Percentiles rank a stretch among this genome's conserved stretches.
Evolutionary conservation across 371 early-diverging fungal species (phyloP).

Genomic region (Apophysomyces elegans): DNA sequence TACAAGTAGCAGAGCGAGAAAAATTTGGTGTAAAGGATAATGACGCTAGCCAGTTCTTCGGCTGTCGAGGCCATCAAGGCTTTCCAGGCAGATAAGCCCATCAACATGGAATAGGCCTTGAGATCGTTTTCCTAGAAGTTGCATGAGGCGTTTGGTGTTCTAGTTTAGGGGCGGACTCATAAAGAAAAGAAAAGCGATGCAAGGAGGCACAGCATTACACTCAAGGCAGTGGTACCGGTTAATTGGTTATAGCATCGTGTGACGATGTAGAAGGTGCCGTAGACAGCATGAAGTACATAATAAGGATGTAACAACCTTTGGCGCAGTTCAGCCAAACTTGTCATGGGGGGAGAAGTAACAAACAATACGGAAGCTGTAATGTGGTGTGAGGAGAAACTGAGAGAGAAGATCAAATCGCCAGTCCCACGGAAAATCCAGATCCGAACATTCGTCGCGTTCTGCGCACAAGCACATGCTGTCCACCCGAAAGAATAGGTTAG

Average conservation of each 20-base stretch:
- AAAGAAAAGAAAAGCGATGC: not conserved
- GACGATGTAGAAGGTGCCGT: constrained; percentile 31
- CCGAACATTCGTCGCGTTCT: no score
- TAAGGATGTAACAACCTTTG: constrained; percentile 58
- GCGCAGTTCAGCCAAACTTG: constrained; percentile 41
- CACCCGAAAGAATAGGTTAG: no score
- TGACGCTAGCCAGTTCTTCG: constrained; percentile 60
- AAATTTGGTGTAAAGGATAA: constrained; percentile 61
- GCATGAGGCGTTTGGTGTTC: not conserved
- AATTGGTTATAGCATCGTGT: constrained; percentile 20
- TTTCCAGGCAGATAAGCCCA: constrained; percentile 42
- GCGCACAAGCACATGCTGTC: no score
- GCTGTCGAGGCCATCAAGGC: constrained; percentile 48
- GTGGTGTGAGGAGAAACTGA: not conserved
- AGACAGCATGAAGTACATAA: constrained; percentile 52
- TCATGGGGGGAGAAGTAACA: constrained; percentile 22
- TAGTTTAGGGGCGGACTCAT: not conserved
- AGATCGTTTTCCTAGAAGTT: constrained; percentile 35
- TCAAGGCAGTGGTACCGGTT: constrained; percentile 12
- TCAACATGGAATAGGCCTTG: constrained; percentile 33
- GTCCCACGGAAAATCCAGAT: not conserved
- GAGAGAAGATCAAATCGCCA: not conserved
- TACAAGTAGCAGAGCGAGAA: constrained; percentile 50
- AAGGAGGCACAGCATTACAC: not conserved
- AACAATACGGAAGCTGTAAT: not conserved